These are phyloP conservation scores for Fusarium heterosporum DNA, from an alignment of 2,329 filamentous ascomycete genomes.

Conservation along the genomic window DNA sequence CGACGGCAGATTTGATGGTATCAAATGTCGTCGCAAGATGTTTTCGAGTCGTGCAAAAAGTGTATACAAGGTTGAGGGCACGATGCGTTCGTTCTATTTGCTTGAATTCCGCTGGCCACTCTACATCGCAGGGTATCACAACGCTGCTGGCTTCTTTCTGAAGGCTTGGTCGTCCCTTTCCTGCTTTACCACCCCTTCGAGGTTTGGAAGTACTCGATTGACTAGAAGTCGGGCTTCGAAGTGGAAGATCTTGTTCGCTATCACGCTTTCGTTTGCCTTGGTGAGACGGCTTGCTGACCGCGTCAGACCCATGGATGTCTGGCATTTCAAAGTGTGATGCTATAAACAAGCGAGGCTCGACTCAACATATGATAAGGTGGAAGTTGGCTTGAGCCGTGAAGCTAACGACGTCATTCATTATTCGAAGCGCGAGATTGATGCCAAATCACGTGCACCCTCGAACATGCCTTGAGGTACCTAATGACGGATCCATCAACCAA, in stretches of 20 bases:
- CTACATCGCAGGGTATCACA: constrained; percentile 51
- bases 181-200: constrained; percentile 10
- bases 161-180: constrained; percentile 21
- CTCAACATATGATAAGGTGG: not conserved
- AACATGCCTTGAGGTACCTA: too few species aligned
- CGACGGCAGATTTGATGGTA: constrained; percentile 85
- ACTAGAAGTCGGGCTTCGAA: constrained; percentile 19
- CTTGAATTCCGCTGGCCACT: constrained; percentile 82
- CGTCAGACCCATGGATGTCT: not conserved
- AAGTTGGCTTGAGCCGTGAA: constrained; percentile 7
- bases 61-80: constrained; percentile 92
- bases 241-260: constrained; percentile 6
- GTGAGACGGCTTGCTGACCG: not conserved
- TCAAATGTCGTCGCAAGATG: constrained; percentile 93
- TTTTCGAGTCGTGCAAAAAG: constrained; percentile 93
- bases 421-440: constrained; percentile 51
- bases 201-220: constrained; percentile 12
- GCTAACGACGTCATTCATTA: constrained; percentile 37
- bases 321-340: constrained; percentile 10
- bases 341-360: not conserved
- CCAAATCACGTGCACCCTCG: constrained; percentile 53
- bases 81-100: constrained; percentile 80
- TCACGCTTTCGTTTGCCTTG: constrained; percentile 43
- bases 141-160: constrained; percentile 37
- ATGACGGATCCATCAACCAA: too few species aligned